Evolutionary conservation across 345 rosid species (phyloP), one percentile per base, ranked within the genome.

Genomic region (Jatropha curcas): DNA sequence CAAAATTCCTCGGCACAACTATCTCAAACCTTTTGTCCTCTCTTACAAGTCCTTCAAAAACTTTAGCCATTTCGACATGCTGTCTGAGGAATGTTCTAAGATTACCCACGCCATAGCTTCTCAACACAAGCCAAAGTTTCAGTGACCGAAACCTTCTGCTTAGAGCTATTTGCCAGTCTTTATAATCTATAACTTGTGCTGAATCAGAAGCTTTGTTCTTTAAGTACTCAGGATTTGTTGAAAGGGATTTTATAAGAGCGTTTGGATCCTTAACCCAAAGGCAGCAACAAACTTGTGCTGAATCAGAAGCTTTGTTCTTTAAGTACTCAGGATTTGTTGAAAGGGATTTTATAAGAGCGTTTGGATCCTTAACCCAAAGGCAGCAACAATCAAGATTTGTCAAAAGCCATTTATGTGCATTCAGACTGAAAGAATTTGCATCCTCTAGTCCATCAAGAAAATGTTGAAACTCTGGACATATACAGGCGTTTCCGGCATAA

Each of bases 161-260:
- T 0, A 86, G 77, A 0, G 90, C 35, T 14, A 87, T 80, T 67
- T 89, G 90, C 94, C 94, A 89, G 46, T 86, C 88, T 65, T 83
- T 82, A 70, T 77, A 86, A 65, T 89, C 83, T 27, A 86, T 79
- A 0, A 83, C 86, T 20, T 61, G 65, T n/a, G 77, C 70, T 13
- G 81, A 55, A 5, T 79, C 80, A 9, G 78, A 61, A 16, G 76
- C 81, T 59, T 77, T 70, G 64, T 85, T 82, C 65, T 74, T 78
- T 39, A 87, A 59, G 71, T 59, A 87, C 79, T 81, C 87, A 0
- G 90, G 86, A 28, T 76, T 65, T 43, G 85, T 76, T 5, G 83
- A 74, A 8, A 72, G 84, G 9, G 89, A 80, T n/a, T 76, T 65
- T 8, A 53, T 77, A 12, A 87, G 87, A 51, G 85, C 76, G 28